Conservation (phyloP, 1,284 basidiomycete species). For the Marasmius oreades region DNA sequence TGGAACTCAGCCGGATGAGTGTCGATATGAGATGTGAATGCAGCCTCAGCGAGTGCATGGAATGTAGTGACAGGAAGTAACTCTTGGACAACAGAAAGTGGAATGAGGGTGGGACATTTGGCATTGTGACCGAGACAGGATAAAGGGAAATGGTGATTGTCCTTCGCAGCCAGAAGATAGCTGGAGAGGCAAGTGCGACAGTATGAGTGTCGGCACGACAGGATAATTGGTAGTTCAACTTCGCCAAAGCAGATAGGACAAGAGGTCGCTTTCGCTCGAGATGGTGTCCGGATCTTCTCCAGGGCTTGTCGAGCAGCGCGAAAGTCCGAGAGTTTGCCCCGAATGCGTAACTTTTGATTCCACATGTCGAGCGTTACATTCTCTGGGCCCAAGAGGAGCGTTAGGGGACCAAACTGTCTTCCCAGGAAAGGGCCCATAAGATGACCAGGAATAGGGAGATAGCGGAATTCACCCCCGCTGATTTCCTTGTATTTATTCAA, state of each 20-base stretch:
- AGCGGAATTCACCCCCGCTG: conserved; percentile 34
- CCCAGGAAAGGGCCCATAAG: conserved; percentile 43
- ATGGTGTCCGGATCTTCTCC: conserved; percentile 29
- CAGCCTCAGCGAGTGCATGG: conserved; percentile 47
- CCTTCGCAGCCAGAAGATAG: conserved; percentile 54
- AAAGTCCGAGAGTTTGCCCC: conserved; percentile 28
- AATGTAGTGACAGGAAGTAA: conserved; percentile 50
- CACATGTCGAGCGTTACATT: conserved; percentile 35
- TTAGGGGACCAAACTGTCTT: conserved; percentile 31
- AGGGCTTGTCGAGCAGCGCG: conserved; percentile 38
- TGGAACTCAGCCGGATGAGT: conserved; percentile 55
- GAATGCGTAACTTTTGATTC: conserved; percentile 29
- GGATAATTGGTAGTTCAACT: conserved; percentile 43
- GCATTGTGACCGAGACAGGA: conserved; percentile 61
- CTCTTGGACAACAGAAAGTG: conserved; percentile 45
- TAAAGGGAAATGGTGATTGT: conserved; percentile 63
- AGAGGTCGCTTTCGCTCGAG: conserved; percentile 20
- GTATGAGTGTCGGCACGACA: conserved; percentile 63
- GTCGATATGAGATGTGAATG: conserved; percentile 55
- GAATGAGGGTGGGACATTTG: conserved; percentile 48
- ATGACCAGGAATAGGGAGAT: conserved; percentile 42
- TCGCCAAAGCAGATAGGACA: conserved; percentile 64
- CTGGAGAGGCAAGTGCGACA: conserved; percentile 56
- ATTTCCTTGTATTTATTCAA: conserved; percentile 41
- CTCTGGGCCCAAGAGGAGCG: conserved; percentile 32